These are phyloP conservation scores for Aureobasidium subglaciale DNA, from an alignment of 2,329 filamentous ascomycete genomes.

Conservation along the genomic window DNA sequence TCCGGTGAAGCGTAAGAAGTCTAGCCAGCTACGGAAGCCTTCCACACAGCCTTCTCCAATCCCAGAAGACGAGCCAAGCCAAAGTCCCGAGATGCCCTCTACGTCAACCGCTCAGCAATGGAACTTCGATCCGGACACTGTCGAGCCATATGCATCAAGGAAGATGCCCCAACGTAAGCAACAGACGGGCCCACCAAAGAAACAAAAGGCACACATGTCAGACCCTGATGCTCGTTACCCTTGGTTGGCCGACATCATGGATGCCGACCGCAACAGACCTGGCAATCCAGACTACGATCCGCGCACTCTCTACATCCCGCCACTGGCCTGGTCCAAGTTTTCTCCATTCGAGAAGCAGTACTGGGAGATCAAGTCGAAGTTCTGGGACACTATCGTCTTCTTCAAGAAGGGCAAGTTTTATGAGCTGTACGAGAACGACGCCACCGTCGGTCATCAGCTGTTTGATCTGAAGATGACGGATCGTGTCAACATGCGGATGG, in stretches of 20 bases:
- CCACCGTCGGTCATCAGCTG: constrained; percentile 88
- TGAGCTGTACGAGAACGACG: constrained; percentile 95
- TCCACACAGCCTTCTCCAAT: constrained; percentile 39
- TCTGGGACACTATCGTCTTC: constrained; percentile 96
- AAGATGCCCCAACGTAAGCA: constrained; percentile 27
- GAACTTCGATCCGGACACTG: constrained; percentile 62
- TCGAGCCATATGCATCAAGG: constrained; percentile 32
- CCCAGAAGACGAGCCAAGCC: constrained; percentile 34
- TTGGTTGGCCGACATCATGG: constrained; percentile 80
- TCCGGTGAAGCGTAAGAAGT: constrained; percentile 59
- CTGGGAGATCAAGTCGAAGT: constrained; percentile 98
- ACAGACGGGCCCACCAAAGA: constrained; percentile 26
- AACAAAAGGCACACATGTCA: constrained; percentile 65
- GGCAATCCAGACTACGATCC: constrained; percentile 86
- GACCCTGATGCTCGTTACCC: constrained; percentile 82
- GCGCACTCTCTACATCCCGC: constrained; percentile 83
- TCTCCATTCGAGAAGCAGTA: constrained; percentile 97
- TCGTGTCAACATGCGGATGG: constrained; percentile 99
- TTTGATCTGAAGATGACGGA: constrained; percentile 98
- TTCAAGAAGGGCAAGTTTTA: constrained; percentile 99
- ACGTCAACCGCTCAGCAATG: constrained; percentile 72
- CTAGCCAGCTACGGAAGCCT: constrained; percentile 47
- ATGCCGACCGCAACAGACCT: constrained; percentile 73
- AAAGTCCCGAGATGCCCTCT: constrained; percentile 41
- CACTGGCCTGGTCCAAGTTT: constrained; percentile 70